phyloP scores from a whole-genome alignment of 371 early-diverging fungal species.

The Mycotypha africana region DNA sequence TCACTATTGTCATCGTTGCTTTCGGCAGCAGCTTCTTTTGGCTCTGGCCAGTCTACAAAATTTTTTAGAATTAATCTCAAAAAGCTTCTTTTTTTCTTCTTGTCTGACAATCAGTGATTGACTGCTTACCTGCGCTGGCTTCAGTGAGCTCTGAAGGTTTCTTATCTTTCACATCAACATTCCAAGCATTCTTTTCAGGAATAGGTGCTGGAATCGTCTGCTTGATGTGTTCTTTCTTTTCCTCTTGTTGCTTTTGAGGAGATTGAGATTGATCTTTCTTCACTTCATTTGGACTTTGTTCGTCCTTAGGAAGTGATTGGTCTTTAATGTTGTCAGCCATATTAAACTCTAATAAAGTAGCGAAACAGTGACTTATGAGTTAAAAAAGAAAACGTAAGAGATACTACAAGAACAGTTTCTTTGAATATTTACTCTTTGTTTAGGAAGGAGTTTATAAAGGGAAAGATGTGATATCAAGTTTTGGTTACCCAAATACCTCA shows the following conservation, averaged over 20 bases:
- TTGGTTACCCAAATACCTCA: neutral
- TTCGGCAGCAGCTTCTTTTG: conserved; percentile 35
- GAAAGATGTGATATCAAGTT: neutral
- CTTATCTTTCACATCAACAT: conserved; percentile 36
- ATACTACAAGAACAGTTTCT: too few species aligned
- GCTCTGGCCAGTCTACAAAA: conserved; percentile 46
- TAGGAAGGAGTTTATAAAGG: neutral
- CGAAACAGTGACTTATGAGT: too few species aligned
- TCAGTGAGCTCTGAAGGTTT: neutral
- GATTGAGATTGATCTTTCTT: too few species aligned
- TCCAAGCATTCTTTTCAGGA: conserved; percentile 56
- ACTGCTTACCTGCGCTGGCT: conserved; percentile 16
- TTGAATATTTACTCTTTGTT: neutral
- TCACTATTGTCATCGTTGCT: conserved; percentile 23
- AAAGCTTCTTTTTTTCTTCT: too few species aligned
- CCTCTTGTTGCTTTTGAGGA: neutral
- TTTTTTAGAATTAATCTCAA: too few species aligned
- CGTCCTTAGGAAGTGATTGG: neutral
- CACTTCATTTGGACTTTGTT: neutral
- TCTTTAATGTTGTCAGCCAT: neutral
- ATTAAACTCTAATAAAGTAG: neutral
- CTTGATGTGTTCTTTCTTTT: conserved; percentile 5
- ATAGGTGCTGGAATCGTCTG: conserved; percentile 40
- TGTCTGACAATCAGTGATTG: too few species aligned
- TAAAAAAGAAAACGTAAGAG: too few species aligned